Base-by-base conservation (phyloP, 768 basidiomycete species). In the Leccinellum albellum region DNA sequence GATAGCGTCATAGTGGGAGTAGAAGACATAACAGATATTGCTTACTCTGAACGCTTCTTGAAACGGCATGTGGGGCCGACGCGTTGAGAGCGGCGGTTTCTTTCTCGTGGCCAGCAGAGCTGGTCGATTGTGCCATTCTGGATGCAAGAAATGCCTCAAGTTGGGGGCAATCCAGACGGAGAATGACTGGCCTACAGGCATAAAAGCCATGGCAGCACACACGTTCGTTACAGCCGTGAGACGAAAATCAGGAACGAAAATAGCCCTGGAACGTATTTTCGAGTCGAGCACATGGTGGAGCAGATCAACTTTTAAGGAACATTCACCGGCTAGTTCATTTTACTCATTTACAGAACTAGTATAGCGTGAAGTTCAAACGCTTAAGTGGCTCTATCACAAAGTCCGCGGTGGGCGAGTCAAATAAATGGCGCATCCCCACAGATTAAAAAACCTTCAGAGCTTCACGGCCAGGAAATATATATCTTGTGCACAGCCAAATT, bases 171-270 rank as follows among this genome's bases (percentile, higher is more conserved):
- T 17, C 45, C 23, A 8, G 48, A 21, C 5, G 24, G 24, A 15
- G 8, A 17, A 14, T 32, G 29, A 33, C 46, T 14, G 48, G 2
- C 21, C n/a, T 14, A 15, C 37, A 32, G 37, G 55, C 53, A 59
- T 58, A 56, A 63, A 55, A 52, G 20, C 24, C 24, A 47, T 8
- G 35, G 31, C 9, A 17, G 26, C 6, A 20, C 21, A 51, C 63
- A 65, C 63, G 56, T 66, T 67, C 57, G 65, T 61, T 4, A 48
- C 20, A 3, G 10, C 47, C 58, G 42, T 50, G 53, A 24, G 58
- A 46, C 8, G 3, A 49, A 17, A n/a, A 17, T 21, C 10, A 17
- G 48, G 7, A 8, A 23, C 17, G 8, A 40, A 23, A n/a, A 56
- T 51, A 3, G 17, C 13, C 23, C 5, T 3, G 15, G 13, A 14